These are phyloP conservation scores for Plasmodiophora brassicae DNA, from an alignment of 208 protist species.

Conservation along the genomic window DNA sequence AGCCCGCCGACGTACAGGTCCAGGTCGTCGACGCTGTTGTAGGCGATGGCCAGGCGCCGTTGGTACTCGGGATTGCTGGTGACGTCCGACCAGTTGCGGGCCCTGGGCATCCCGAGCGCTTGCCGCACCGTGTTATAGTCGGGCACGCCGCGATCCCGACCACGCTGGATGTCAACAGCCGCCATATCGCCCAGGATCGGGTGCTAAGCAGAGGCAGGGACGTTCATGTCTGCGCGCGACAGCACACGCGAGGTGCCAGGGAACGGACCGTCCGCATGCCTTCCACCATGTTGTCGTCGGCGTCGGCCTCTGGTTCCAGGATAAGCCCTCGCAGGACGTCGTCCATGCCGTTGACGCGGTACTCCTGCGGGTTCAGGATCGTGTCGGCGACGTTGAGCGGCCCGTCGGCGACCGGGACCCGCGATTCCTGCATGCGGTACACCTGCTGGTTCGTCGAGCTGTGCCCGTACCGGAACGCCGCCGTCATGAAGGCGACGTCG, in stretches of 20 bases:
- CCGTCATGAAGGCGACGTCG: background rate
- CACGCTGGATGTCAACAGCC: background rate
- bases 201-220: no score
- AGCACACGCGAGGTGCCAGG: no score
- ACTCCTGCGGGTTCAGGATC: background rate
- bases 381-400: background rate
- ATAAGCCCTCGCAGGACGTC: background rate
- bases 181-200: no score
- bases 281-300: background rate
- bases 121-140: background rate
- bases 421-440: background rate
- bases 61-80: no score
- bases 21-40: background rate
- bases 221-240: no score
- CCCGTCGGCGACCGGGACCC: background rate
- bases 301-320: background rate
- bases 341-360: background rate
- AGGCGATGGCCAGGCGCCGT: background rate
- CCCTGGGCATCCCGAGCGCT: background rate
- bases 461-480: background rate
- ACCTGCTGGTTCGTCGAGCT: background rate
- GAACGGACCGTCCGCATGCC: background rate
- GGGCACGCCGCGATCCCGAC: background rate
- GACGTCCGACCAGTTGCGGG: background rate
- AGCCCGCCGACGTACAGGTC: background rate